These are phyloP conservation scores for Neocatenulostroma microsporum DNA, from an alignment of 2,329 filamentous ascomycete genomes.

Conservation along the genomic window DNA sequence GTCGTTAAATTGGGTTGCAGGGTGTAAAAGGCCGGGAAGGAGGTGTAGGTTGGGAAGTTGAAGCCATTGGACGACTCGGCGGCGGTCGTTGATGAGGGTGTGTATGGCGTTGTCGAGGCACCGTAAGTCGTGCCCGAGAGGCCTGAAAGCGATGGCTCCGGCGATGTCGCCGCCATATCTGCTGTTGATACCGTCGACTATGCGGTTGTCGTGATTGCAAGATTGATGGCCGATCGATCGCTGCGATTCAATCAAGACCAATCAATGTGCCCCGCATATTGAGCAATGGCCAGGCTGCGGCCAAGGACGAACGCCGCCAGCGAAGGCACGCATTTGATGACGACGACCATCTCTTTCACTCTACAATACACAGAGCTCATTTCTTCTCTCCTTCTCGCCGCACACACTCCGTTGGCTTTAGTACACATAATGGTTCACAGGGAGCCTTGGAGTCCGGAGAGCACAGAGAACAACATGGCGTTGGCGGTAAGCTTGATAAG, in stretches of 20 bases:
- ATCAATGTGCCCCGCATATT: too few relatives aligned
- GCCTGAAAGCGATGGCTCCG: background rate
- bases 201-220: background rate
- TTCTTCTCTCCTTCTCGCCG: background rate
- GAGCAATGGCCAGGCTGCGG: too few relatives aligned
- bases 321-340: too few relatives aligned
- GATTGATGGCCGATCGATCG: too few relatives aligned
- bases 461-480: conserved; percentile 15
- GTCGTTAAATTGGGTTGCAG: conserved; percentile 68
- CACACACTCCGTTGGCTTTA: background rate
- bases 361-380: too few relatives aligned
- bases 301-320: too few relatives aligned
- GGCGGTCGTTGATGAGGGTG: conserved; percentile 8
- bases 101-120: conserved; percentile 1
- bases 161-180: conserved; percentile 5
- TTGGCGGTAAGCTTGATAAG: conserved; percentile 15
- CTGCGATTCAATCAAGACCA: too few relatives aligned
- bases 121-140: background rate
- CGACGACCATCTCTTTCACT: too few relatives aligned
- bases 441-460: conserved; percentile 9
- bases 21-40: conserved; percentile 80
- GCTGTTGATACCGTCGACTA: background rate
- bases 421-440: conserved; percentile 7
- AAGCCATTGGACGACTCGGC: conserved; percentile 22
- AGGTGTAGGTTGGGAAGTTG: conserved; percentile 48